Conservation (phyloP, 495 filamentous ascomycete species). For the Neurospora sp. region DNA sequence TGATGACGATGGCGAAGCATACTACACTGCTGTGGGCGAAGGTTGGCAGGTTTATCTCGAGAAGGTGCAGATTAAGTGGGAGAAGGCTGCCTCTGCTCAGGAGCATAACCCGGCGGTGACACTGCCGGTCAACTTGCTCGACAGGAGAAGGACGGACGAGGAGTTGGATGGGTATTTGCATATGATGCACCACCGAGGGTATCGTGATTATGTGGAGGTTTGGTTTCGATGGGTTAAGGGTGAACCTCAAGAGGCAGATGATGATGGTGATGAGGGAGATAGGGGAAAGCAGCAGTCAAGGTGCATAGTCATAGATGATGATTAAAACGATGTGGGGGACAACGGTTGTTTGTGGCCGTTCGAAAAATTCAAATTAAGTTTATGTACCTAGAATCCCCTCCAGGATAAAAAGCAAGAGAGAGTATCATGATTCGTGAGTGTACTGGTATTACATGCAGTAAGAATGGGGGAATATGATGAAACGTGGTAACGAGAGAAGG, state of each 20-base stretch:
- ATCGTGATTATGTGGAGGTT: neutral
- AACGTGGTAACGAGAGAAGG: neutral
- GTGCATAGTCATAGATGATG: neutral
- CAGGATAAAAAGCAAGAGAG: neutral
- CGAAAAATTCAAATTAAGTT: neutral
- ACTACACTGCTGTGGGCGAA: neutral
- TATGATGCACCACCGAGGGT: neutral
- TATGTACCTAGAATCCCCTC: neutral
- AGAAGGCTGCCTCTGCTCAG: neutral
- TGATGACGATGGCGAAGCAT: neutral
- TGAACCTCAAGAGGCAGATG: neutral
- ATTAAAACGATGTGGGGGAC: neutral
- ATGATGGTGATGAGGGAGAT: neutral
- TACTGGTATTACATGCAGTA: neutral
- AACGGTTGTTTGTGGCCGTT: neutral
- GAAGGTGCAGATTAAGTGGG: neutral
- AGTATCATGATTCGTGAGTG: neutral
- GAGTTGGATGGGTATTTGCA: neutral
- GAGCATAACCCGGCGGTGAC: neutral
- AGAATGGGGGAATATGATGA: neutral
- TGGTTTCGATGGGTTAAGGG: neutral
- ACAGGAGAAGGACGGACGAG: neutral
- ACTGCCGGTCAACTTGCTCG: neutral
- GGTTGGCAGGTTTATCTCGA: neutral
- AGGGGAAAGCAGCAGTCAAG: neutral